Conservation (phyloP, 2,329 filamentous ascomycete species). For the Davidsoniella australis region DNA sequence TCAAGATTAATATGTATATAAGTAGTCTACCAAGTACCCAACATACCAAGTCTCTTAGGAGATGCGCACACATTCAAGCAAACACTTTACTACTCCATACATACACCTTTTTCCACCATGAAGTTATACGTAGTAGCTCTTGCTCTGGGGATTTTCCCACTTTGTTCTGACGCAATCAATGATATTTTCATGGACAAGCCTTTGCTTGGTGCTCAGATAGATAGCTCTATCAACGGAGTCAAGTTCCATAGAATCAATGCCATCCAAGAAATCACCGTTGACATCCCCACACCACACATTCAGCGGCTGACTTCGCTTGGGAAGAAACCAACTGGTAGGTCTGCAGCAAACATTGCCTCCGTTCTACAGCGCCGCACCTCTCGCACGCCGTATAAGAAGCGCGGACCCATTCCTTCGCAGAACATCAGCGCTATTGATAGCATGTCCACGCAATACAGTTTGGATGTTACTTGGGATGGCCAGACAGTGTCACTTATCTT, state of each 20-base stretch:
- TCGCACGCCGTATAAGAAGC: not conserved
- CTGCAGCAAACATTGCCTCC: conserved; percentile 19
- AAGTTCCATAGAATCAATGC: conserved; percentile 22
- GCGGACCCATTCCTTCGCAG: conserved; percentile 16
- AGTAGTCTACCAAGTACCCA: no score
- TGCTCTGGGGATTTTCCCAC: not conserved
- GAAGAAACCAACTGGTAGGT: conserved; percentile 14
- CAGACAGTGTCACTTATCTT: conserved; percentile 26
- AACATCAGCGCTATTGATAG: conserved; percentile 23
- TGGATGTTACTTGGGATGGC: conserved; percentile 25
- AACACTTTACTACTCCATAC: no score
- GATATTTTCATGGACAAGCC: not conserved
- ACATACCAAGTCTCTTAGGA: no score
- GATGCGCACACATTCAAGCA: no score
- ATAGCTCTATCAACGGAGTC: conserved; percentile 23
- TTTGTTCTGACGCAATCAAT: not conserved
- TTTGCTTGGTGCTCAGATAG: conserved; percentile 13
- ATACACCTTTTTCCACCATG: not conserved
- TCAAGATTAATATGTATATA: no score
- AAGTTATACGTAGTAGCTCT: not conserved
- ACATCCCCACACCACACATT: conserved; percentile 18
- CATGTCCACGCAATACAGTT: conserved; percentile 26
- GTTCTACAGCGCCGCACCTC: conserved; percentile 5
- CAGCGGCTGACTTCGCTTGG: conserved; percentile 22
- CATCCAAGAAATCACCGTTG: conserved; percentile 16